Evolutionary conservation across 257 asterid genomes (phyloP).

Genomic region (Linderniella brevidens): DNA sequence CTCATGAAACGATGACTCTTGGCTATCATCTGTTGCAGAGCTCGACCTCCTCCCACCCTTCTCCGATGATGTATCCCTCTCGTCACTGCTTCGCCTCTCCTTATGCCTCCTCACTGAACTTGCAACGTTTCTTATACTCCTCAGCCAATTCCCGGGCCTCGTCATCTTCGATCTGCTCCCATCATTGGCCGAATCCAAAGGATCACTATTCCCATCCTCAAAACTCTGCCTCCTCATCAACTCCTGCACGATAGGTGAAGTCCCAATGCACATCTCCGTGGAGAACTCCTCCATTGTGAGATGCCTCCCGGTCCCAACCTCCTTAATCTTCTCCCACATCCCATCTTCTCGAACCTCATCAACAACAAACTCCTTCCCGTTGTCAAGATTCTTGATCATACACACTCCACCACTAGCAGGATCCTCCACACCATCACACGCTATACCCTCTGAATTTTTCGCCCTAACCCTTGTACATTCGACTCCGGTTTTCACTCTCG

Average conservation of each 20-base stretch:
- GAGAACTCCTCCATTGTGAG: conserved; percentile 75
- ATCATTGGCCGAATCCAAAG: conserved; percentile 28
- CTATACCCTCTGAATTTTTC: conserved; percentile 11
- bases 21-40: conserved; percentile 98
- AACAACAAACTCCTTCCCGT: conserved; percentile 92
- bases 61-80: conserved; percentile 91
- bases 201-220: conserved; percentile 59
- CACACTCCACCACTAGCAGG: conserved; percentile 31
- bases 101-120: conserved; percentile 53
- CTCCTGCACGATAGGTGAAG: conserved; percentile 94
- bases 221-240: conserved; percentile 91
- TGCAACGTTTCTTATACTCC: conserved; percentile 59
- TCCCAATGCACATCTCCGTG: conserved; percentile 79
- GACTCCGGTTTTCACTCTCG: conserved; percentile 18
- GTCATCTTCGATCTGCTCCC: conserved; percentile 35
- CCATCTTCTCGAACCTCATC: conserved; percentile 89
- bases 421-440: conserved; percentile 13
- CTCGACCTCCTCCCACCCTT: conserved; percentile 96
- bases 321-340: conserved; percentile 81
- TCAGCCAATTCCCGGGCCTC: conserved; percentile 73
- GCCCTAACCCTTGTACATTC: conserved; percentile 15
- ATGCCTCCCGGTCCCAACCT: conserved; percentile 84
- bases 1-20: conserved; percentile 70
- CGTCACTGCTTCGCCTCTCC: conserved; percentile 86
- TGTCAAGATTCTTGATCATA: conserved; percentile 77